A percentile compares a stretch with the other conserved stretches of the same genome.
These are phyloP conservation scores for Fragaria iinumae DNA, from an alignment of 306 rosid genomes.

Conservation along the genomic window DNA sequence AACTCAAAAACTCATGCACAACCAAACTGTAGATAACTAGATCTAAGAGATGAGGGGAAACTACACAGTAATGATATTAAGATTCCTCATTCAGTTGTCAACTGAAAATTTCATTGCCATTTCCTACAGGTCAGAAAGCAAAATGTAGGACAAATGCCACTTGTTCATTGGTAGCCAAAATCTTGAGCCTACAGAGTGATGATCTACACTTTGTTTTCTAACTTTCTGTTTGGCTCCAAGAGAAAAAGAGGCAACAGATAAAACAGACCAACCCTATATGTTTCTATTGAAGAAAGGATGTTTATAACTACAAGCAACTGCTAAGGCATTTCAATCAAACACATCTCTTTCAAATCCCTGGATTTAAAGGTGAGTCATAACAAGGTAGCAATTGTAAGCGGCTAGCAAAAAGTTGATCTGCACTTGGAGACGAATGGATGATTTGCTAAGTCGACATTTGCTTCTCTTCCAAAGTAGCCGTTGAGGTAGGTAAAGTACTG, in stretches of 20 bases:
- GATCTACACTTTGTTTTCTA: background rate
- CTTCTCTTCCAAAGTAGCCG: conserved; percentile 8
- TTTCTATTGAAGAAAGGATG: background rate
- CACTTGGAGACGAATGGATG: conserved; percentile 1
- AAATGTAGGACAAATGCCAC: background rate
- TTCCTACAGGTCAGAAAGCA: conserved; percentile 2
- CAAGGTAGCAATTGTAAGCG: background rate
- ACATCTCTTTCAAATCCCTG: conserved; percentile 11
- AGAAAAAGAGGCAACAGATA: background rate
- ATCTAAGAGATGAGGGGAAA: background rate
- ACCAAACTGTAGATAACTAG: background rate
- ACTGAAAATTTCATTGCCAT: background rate
- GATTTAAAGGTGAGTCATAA: background rate
- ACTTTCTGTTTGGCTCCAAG: background rate
- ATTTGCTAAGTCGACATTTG: conserved; percentile 13
- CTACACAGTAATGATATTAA: too few relatives aligned
- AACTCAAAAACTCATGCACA: background rate
- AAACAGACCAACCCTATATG: background rate
- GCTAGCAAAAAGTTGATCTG: conserved; percentile 5
- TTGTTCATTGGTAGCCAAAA: background rate
- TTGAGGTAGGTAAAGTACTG: conserved; percentile 1
- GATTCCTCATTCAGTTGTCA: too few relatives aligned
- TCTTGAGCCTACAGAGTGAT: background rate
- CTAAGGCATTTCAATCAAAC: conserved; percentile 1
- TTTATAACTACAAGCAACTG: conserved; percentile 11